Evolutionary conservation across 1,284 basidiomycete species (phyloP).

Genomic region (Gastroboletus turbinatus): DNA sequence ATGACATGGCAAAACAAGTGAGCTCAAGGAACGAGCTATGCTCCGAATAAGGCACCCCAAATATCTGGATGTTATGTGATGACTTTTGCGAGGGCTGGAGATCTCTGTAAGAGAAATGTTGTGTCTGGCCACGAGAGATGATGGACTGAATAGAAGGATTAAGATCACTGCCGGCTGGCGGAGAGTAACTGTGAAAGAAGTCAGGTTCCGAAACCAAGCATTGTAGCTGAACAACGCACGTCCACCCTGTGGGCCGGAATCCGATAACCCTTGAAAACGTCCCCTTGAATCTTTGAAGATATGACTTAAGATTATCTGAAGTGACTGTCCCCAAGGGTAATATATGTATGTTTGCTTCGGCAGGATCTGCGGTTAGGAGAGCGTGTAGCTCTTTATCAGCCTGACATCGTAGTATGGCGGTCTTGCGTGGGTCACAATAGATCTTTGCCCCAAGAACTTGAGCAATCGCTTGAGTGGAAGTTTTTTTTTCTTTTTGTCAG

Average conservation of each 20-base stretch:
- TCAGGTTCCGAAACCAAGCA: not conserved
- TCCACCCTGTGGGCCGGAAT: slow-evolving; percentile 95
- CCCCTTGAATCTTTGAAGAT: slow-evolving; percentile 75
- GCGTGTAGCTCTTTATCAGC: slow-evolving; percentile 79
- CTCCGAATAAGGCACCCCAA: slow-evolving; percentile 93
- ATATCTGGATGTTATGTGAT: slow-evolving; percentile 68
- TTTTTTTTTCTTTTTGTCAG: not conserved
- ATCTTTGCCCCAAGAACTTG: slow-evolving; percentile 81
- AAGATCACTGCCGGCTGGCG: slow-evolving; percentile 64
- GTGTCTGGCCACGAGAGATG: slow-evolving; percentile 64
- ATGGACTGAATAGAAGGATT: slow-evolving; percentile 64
- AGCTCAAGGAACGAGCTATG: slow-evolving; percentile 94
- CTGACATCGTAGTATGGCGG: slow-evolving; percentile 78
- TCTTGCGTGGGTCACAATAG: slow-evolving; percentile 86
- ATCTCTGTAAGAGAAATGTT: slow-evolving; percentile 64
- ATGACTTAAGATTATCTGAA: slow-evolving; percentile 76
- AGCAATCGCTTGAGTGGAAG: slow-evolving; percentile 67
- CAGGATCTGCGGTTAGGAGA: slow-evolving; percentile 78
- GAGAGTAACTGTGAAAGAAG: slow-evolving; percentile 57
- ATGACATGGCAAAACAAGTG: slow-evolving; percentile 89
- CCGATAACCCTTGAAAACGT: slow-evolving; percentile 77
- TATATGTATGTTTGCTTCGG: slow-evolving; percentile 81
- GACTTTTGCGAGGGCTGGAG: slow-evolving; percentile 76
- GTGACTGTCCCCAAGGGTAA: slow-evolving; percentile 80
- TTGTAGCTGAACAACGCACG: slow-evolving; percentile 47